phyloP scores from a whole-genome alignment of 176 grass and related monocot species.

The Elaeis guineensis region DNA sequence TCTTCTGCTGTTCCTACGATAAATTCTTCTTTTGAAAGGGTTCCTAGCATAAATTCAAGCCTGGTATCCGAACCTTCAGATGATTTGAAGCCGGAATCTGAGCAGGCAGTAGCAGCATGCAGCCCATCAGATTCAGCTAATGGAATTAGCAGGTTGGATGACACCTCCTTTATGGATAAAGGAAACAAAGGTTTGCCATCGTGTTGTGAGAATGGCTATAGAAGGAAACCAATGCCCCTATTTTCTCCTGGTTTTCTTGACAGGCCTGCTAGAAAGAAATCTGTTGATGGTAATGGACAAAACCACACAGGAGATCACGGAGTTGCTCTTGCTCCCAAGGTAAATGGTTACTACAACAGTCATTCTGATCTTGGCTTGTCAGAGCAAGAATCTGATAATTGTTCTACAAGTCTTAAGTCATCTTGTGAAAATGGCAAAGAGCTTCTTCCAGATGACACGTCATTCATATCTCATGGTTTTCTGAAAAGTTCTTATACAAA shows the following conservation, averaged over 20 bases:
- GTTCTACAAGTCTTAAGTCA: neutral
- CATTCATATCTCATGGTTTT: slow-evolving; percentile 28
- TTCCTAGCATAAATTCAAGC: neutral
- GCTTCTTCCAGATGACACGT: slow-evolving; percentile 21
- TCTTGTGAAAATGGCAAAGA: slow-evolving; percentile 24
- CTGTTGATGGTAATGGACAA: slow-evolving; percentile 24
- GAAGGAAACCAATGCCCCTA: slow-evolving; percentile 35
- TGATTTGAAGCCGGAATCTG: neutral
- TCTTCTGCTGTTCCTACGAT: slow-evolving; percentile 22
- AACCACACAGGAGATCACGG: slow-evolving; percentile 9
- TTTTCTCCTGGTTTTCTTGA: slow-evolving; percentile 58
- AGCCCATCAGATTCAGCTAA: neutral
- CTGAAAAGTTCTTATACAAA: slow-evolving; percentile 30
- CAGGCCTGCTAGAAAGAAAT: slow-evolving; percentile 36
- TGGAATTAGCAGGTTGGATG: neutral
- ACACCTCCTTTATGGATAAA: slow-evolving; percentile 20
- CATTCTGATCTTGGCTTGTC: neutral
- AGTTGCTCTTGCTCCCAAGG: slow-evolving; percentile 20
- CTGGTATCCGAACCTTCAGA: neutral
- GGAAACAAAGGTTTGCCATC: slow-evolving; percentile 12
- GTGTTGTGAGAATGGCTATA: slow-evolving; percentile 22
- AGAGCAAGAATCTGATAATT: slow-evolving; percentile 12
- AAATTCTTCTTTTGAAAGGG: neutral
- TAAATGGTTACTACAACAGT: slow-evolving; percentile 39
- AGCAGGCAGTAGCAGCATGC: neutral